A percentile compares a stretch with the other conserved stretches of the same genome.
Conservation (phyloP, 148 eudicot species). For the Fagopyrum tataricum region DNA sequence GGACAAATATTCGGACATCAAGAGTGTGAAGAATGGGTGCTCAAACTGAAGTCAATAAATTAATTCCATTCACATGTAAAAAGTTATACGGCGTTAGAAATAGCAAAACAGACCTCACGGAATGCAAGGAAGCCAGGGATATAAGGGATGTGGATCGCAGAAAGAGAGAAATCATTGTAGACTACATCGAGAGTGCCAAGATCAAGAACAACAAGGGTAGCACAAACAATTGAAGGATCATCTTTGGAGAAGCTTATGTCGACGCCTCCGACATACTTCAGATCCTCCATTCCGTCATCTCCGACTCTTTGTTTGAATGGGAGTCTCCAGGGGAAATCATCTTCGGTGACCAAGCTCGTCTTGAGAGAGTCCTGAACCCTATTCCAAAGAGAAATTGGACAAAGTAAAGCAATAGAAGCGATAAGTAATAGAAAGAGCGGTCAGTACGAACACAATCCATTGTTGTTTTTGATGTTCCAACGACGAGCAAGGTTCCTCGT, state of each 20-base stretch:
- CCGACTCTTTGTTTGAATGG: slow-evolving; percentile 14
- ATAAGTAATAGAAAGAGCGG: neutral
- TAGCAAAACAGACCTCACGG: slow-evolving; percentile 52
- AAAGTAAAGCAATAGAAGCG: neutral
- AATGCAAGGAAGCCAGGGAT: slow-evolving; percentile 93
- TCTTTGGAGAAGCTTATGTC: slow-evolving; percentile 81
- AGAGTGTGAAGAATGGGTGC: too few species aligned
- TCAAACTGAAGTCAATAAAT: neutral
- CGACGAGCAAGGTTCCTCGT: neutral
- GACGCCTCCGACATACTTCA: slow-evolving; percentile 88
- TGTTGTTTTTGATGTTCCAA: neutral
- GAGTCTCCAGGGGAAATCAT: slow-evolving; percentile 43
- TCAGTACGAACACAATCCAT: neutral
- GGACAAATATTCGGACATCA: too few species aligned
- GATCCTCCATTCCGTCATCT: slow-evolving; percentile 22
- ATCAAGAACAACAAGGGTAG: slow-evolving; percentile 67
- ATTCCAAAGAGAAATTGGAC: neutral
- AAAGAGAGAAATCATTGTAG: slow-evolving; percentile 53
- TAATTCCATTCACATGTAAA: neutral
- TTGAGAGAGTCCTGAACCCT: slow-evolving; percentile 33
- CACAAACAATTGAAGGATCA: slow-evolving; percentile 79
- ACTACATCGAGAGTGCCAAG: slow-evolving; percentile 43
- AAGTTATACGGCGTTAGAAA: too few species aligned
- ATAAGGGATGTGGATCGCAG: slow-evolving; percentile 52
- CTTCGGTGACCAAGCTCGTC: slow-evolving; percentile 33